These are phyloP conservation scores for Cladophialophora bantiana DNA, from an alignment of 2,329 filamentous ascomycete genomes.

Conservation along the genomic window DNA sequence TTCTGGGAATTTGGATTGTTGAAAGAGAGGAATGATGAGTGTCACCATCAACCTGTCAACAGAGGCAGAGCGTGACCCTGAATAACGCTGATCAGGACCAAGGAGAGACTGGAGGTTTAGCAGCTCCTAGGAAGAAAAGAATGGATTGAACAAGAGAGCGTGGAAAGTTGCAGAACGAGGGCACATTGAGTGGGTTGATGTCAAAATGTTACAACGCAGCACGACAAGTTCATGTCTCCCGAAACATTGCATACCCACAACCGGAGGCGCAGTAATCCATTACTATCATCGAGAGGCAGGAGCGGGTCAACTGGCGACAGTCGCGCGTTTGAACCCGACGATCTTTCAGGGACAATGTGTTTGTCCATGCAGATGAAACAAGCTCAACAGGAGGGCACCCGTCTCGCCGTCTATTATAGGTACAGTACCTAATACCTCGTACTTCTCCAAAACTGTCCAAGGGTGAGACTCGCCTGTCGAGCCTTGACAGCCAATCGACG, in stretches of 20 bases:
- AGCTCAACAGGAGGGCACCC: not conserved
- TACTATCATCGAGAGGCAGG: not conserved
- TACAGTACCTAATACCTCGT: not conserved
- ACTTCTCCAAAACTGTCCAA: not conserved
- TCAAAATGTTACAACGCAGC: not conserved
- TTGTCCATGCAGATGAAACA: not conserved
- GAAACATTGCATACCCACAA: not conserved
- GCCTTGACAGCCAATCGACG: not conserved
- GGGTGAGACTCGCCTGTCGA: not conserved
- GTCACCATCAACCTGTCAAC: not conserved
- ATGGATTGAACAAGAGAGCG: not conserved
- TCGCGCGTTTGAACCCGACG: constrained; percentile 1
- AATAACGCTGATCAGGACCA: not conserved
- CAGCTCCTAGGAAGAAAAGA: not conserved
- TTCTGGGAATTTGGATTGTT: not conserved
- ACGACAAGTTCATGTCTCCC: not conserved
- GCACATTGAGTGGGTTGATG: not conserved
- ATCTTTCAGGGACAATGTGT: not conserved
- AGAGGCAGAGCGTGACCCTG: not conserved
- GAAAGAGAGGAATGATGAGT: not conserved
- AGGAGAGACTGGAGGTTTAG: not conserved
- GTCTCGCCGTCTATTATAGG: too few relatives aligned
- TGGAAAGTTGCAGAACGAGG: not conserved
- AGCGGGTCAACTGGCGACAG: constrained; percentile 6
- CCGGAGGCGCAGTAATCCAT: not conserved